Evolutionary conservation across 2,329 filamentous ascomycete species (phyloP), one percentile per base, ranked within the genome.

Genomic region (Trichophyton schoenleinii): DNA sequence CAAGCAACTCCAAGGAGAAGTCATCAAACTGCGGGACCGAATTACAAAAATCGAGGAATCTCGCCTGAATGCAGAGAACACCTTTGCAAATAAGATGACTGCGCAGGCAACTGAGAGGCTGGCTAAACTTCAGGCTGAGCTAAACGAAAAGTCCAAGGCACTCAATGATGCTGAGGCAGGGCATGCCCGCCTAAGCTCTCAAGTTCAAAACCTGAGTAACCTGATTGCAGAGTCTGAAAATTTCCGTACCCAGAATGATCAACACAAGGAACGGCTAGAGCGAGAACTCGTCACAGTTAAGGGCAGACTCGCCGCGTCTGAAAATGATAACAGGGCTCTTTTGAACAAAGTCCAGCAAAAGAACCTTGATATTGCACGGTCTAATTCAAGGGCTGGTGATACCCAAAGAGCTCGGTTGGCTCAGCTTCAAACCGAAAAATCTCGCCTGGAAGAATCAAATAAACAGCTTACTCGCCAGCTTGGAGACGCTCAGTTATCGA

Each of bases 261-360:
- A 96, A 70, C 87, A 91, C 65, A 97, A 97, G 73, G 91, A 96
- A 71, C 86, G 94, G 41, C 80, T 96, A 52, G 91, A 97, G 72
- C 84, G 91, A 22, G 94, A 99, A 71, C 81, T 97, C 5, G 87
- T 89, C 22, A 96, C 92, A 0, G 83, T 96, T 67, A 95, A 94
- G 72, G 91, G 91, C 63, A 87, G 92, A 22, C 79, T 99, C 46
- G 82, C 87, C 6, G 94, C 92, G 25, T 97, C 92, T 0, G 92
- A 99, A 72, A 96, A 97, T 68, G 92, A 97, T 75, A 97, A 97
- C 69, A 87, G 90, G 59, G 87, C 91, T 3, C 79, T 99, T n/a
- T 81, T 97, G 66, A 97, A 96, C 77, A 97, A 97, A 74, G 81
- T 99, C 18, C 92, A 97, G 69, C 92, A 97, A 70, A 97, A 97